These are phyloP conservation scores for Ophiostoma populinum DNA, from an alignment of 2,329 filamentous ascomycete species.

Conservation along the genomic window DNA sequence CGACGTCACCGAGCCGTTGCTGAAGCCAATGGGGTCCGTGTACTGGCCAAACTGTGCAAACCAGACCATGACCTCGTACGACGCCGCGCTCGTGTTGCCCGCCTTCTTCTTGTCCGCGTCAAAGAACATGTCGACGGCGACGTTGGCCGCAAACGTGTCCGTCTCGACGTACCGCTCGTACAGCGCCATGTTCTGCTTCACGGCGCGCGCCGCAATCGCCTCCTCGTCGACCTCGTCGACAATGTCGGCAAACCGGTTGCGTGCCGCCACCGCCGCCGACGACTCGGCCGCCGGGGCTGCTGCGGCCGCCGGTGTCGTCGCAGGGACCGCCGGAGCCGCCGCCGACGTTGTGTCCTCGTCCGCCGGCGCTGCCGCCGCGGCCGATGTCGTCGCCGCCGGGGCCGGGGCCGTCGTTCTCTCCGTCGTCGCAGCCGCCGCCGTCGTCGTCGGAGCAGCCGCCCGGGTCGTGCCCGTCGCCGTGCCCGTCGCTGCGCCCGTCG, in stretches of 20 bases:
- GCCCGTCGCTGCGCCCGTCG: neutral
- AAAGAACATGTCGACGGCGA: slow-evolving; percentile 42
- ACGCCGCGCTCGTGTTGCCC: slow-evolving; percentile 22
- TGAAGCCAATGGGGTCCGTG: slow-evolving; percentile 29
- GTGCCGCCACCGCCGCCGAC: slow-evolving; percentile 33
- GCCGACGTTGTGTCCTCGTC: too few species aligned
- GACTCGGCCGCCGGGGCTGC: too few species aligned
- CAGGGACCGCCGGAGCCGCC: too few species aligned
- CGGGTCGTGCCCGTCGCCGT: neutral
- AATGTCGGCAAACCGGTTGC: neutral
- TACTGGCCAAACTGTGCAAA: slow-evolving; percentile 28
- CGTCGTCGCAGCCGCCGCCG: slow-evolving; percentile 19
- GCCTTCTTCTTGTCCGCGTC: slow-evolving; percentile 25
- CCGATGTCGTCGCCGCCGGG: too few species aligned
- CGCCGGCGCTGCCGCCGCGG: too few species aligned
- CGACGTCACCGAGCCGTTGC: slow-evolving; percentile 17
- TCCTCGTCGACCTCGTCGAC: neutral
- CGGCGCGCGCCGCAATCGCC: slow-evolving; percentile 1
- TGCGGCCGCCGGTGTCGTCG: slow-evolving; percentile 17
- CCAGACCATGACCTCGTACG: slow-evolving; percentile 20
- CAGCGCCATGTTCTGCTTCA: neutral
- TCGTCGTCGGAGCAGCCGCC: slow-evolving; percentile 14
- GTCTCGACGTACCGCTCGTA: slow-evolving; percentile 35
- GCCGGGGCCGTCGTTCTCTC: too few species aligned
- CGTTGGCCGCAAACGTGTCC: slow-evolving; percentile 30